phyloP scores from a whole-genome alignment of 108 stramenopile genomes.

The Pelagomonas calceolata region DNA sequence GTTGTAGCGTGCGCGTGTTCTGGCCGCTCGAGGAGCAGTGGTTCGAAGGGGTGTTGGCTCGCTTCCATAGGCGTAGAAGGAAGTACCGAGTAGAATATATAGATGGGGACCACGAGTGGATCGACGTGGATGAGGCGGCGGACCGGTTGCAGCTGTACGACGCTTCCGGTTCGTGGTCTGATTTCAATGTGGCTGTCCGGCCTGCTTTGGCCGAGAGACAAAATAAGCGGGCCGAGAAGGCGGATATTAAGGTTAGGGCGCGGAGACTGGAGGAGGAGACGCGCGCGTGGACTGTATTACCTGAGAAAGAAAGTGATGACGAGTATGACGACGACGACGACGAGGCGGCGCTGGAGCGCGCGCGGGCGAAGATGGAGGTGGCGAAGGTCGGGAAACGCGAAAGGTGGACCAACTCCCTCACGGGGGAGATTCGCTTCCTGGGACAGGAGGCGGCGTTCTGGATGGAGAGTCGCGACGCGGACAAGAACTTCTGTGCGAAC shows the following conservation, averaged over 20 bases:
- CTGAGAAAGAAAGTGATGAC: not conserved
- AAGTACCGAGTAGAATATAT: conserved; percentile 39
- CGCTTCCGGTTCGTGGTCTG: not conserved
- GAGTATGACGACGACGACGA: not conserved
- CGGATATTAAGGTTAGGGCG: not conserved
- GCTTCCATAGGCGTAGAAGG: conserved; percentile 25
- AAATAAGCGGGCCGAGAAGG: not conserved
- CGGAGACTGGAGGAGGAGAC: not conserved
- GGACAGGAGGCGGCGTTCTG: not conserved
- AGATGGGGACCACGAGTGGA: conserved; percentile 44
- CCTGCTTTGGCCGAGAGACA: not conserved
- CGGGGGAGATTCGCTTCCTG: not conserved
- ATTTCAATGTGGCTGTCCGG: not conserved
- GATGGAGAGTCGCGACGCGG: not conserved
- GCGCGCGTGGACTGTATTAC: not conserved
- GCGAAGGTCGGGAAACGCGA: not conserved
- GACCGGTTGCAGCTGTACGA: conserved; percentile 20
- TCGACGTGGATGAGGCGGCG: conserved; percentile 20
- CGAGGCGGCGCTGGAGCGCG: not conserved
- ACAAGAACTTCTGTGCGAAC: not conserved
- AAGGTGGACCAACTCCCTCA: not conserved
- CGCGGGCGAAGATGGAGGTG: too few relatives aligned
- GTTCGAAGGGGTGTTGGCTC: conserved; percentile 22
- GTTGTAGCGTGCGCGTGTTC: conserved; percentile 18
- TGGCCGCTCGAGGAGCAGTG: conserved; percentile 20